phyloP scores from a whole-genome alignment of 306 rosid species.

The Cicer arietinum region DNA sequence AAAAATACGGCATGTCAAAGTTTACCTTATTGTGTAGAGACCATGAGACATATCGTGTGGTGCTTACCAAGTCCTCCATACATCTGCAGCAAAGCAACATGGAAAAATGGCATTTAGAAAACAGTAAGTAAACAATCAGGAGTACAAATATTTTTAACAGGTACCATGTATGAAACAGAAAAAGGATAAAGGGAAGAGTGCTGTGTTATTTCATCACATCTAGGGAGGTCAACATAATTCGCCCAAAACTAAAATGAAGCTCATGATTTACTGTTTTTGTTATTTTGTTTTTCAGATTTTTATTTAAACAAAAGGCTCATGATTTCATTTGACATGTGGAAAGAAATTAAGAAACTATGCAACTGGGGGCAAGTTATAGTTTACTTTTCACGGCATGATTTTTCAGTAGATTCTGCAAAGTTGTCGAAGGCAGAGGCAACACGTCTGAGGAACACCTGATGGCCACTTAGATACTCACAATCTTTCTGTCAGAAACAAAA shows the following conservation, averaged over 20 bases:
- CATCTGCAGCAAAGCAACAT: slow-evolving; percentile 62
- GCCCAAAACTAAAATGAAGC: neutral
- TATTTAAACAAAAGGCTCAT: neutral
- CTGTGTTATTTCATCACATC: no score
- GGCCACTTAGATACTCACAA: slow-evolving; percentile 92
- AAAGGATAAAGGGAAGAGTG: neutral
- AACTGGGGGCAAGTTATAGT: slow-evolving; percentile 40
- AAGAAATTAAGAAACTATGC: slow-evolving; percentile 43
- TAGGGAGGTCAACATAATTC: neutral
- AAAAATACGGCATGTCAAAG: slow-evolving; percentile 37
- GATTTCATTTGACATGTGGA: slow-evolving; percentile 7
- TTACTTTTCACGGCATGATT: slow-evolving; percentile 93
- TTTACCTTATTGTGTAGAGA: slow-evolving; percentile 96
- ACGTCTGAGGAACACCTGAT: slow-evolving; percentile 89
- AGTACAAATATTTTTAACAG: slow-evolving; percentile 22
- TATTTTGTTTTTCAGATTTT: neutral
- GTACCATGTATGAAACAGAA: slow-evolving; percentile 10
- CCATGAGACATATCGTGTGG: slow-evolving; percentile 96
- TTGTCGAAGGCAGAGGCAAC: slow-evolving; percentile 91
- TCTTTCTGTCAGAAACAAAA: slow-evolving; percentile 77
- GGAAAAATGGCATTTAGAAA: slow-evolving; percentile 31
- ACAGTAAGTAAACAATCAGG: slow-evolving; percentile 2
- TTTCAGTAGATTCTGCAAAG: slow-evolving; percentile 92
- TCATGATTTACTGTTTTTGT: no score
- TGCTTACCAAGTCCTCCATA: slow-evolving; percentile 97